Conservation (phyloP, 2,329 filamentous ascomycete species). For the Cladorrhinum sp. region DNA sequence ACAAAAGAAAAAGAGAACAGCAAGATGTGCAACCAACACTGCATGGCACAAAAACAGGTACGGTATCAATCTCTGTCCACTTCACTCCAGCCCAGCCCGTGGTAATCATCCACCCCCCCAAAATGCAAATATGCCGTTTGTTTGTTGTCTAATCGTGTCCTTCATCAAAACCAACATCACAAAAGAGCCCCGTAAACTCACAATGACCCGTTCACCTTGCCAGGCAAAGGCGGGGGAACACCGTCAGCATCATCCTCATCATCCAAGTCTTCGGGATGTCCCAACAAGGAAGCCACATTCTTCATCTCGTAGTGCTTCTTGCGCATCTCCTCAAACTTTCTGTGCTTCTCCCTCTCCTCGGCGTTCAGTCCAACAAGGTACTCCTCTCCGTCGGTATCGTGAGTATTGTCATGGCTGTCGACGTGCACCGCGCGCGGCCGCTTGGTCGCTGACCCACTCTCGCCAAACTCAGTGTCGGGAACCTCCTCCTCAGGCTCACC, state of each 20-base stretch:
- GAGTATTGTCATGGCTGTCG: conserved; percentile 56
- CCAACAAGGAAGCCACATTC: conserved; percentile 83
- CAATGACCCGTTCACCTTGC: conserved; percentile 23
- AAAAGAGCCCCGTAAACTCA: conserved; percentile 5
- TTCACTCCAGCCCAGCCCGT: background rate
- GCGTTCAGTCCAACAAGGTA: conserved; percentile 52
- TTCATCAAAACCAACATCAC: conserved; percentile 5
- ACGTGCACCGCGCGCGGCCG: conserved; percentile 76
- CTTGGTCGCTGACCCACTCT: conserved; percentile 33
- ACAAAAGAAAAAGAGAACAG: background rate
- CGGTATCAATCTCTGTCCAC: background rate
- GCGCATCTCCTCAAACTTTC: conserved; percentile 82
- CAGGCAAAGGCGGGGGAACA: conserved; percentile 44
- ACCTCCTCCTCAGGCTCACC: conserved; percentile 84
- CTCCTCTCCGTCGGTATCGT: conserved; percentile 58
- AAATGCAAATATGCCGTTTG: background rate
- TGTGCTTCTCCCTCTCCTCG: conserved; percentile 88
- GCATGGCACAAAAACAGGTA: background rate
- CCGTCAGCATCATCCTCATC: conserved; percentile 51
- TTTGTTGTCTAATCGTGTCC: background rate
- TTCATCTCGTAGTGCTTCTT: conserved; percentile 99
- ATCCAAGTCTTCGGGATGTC: conserved; percentile 66
- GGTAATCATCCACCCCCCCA: background rate
- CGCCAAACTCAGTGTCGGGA: conserved; percentile 44
- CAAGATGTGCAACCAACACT: background rate